Base-by-base conservation (phyloP, 495 filamentous ascomycete genomes). In the Penicillium samsonianum region DNA sequence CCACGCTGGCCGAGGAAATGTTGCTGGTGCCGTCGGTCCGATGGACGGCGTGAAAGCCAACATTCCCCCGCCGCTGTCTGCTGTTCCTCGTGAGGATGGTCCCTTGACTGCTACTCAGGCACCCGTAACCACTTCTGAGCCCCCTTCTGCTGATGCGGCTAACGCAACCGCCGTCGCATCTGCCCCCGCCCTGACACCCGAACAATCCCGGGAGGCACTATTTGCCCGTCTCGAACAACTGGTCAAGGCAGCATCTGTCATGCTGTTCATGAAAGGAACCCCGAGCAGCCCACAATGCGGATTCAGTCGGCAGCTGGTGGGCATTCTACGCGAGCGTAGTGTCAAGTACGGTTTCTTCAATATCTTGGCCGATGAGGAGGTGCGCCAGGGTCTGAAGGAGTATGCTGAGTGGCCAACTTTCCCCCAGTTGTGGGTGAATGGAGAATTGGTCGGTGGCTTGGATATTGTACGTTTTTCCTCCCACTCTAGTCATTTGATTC, bases 261-360 rank as follows among this genome's bases (percentile, higher is more conserved):
- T 98, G 94, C 81, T 98, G 53, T 98, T 98, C 77, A 83, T 83
- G 80, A 83, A 83, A 68, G 77, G 94, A 33, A 96, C 95, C 2
- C 94, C 94, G 0, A 90, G 86, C 61, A 81, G 84, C 54, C 94
- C 94, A 7, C 91, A 97, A 74, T 98, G 94, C 69, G 94, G 94
- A 3, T 98, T 97, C 77, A 94, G 89, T 60, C 81, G 92, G 51
- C 91, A 96, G 75, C 69, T 96, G 37, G 95, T 98, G 16, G 84
- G 78, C 3, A 79, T 98, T 35, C 75, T 98, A 55, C 84, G 94
- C 55, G 92, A 96, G 77, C 84, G 87, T 57, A 87, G 87, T 49
- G 88, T 99, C 37, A 89, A 93, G 68, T 99, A 98, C 73, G 95
- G 94, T 7, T 98, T 98, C 81, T 99, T 99, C 76, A 98, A 99